Conservation (phyloP, 2,329 filamentous ascomycete species). For the Epichloe typhina region DNA sequence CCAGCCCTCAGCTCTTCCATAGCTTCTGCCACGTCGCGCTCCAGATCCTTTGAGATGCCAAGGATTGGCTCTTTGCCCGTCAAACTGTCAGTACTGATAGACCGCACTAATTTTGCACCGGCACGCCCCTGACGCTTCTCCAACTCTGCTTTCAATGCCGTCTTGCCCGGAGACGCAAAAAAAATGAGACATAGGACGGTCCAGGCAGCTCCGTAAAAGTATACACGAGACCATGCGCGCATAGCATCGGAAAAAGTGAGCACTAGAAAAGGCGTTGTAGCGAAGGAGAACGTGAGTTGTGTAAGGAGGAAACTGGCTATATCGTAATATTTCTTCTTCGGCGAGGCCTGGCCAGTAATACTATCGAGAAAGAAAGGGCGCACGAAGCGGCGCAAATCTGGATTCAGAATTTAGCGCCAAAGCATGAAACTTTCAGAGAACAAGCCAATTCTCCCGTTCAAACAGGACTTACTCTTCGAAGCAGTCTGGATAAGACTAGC, state of each 20-base stretch:
- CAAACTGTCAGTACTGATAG: slow-evolving; percentile 44
- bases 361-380: slow-evolving; percentile 87
- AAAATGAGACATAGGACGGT: slow-evolving; percentile 53
- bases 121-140: slow-evolving; percentile 42
- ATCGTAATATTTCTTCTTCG: slow-evolving; percentile 79
- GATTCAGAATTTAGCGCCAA: background rate
- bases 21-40: slow-evolving; percentile 63
- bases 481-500: slow-evolving; percentile 85
- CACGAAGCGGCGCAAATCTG: slow-evolving; percentile 78
- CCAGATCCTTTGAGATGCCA: slow-evolving; percentile 66
- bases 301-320: slow-evolving; percentile 60
- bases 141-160: slow-evolving; percentile 39
- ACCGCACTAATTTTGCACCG: slow-evolving; percentile 32
- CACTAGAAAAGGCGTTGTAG: slow-evolving; percentile 72
- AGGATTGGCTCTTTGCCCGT: slow-evolving; percentile 49
- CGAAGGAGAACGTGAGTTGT: slow-evolving; percentile 73
- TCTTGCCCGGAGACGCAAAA: slow-evolving; percentile 74
- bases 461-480: slow-evolving; percentile 67
- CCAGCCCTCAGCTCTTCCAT: slow-evolving; percentile 62
- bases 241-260: slow-evolving; percentile 60
- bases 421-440: background rate
- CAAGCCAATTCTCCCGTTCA: background rate
- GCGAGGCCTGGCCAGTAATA: slow-evolving; percentile 52
- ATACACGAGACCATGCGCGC: slow-evolving; percentile 68
- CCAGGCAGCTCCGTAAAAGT: slow-evolving; percentile 72